Base-by-base conservation (phyloP, 306 rosid species). In the Urtica urens region DNA sequence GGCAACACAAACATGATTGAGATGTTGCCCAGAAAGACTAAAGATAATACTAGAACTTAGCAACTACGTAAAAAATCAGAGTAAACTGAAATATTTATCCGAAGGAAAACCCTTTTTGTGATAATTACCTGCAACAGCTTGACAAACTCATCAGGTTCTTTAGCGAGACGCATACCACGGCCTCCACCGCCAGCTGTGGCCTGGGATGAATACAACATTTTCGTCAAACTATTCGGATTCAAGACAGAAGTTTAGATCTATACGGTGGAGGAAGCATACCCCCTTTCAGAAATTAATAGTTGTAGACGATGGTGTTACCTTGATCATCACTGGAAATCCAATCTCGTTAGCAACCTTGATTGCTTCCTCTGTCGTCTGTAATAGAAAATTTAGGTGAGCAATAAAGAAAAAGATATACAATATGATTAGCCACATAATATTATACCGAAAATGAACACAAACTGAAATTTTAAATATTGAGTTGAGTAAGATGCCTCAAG, bases 111-210 rank as follows among this genome's bases (percentile, higher is more conserved):
- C 28, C n/a, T n/a, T n/a, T n/a, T n/a, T n/a, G 31, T 38, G 29
- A 18, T 20, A 53, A 46, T n/a, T 67, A 90, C 99, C 95, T 85
- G 95, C 50, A 90, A 72, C 75, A 90, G 72, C 85, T 90, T 90
- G 69, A 90, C 95, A 71, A 90, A 90, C 76, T 90, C 99, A 3
- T 63, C 87, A 49, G 99, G 95, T 65, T 72, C 87, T 77, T 90
- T 85, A 58, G 99, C 99, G 58, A 90, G 99, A 48, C 95, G 86
- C 99, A 85, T 90, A 53, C 95, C 95, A 55, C 99, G 95, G 47
- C 99, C 99, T 64, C 99, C 95, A 38, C 99, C 99, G 53, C 99
- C 99, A 12, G 95, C 99, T 46, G 95, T 90, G 69, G 99, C 99
- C 95, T 90, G 59, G 37, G 59, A 65, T 73, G 51, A 25, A 62